Evolutionary conservation across 345 rosid species (phyloP).

Genomic region (Aquilaria yunnanensis): DNA sequence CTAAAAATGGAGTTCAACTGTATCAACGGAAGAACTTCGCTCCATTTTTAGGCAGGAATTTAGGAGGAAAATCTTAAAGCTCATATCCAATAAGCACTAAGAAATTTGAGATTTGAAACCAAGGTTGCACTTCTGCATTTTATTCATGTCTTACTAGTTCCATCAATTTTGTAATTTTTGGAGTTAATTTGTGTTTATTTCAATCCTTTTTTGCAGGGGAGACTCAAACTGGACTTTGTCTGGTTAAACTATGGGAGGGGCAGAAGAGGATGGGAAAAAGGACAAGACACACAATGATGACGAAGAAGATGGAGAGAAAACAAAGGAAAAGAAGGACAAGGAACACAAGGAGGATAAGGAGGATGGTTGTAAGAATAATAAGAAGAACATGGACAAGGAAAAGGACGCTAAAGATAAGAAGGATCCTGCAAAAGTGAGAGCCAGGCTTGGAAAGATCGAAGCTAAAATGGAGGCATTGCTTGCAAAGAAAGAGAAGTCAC

Average conservation of each 20-base stretch:
- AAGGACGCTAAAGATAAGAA: constrained; percentile 1
- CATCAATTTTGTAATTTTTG: no score
- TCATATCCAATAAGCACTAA: neutral
- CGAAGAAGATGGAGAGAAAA: constrained; percentile 9
- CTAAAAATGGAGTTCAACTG: constrained; percentile 5
- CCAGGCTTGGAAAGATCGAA: no score
- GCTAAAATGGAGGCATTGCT: no score
- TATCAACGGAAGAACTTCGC: constrained; percentile 1
- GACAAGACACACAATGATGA: constrained; percentile 14
- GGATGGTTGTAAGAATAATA: constrained; percentile 20
- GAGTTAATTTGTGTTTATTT: neutral
- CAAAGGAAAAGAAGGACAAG: constrained; percentile 28
- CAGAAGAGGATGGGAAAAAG: constrained; percentile 27
- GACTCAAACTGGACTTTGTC: neutral
- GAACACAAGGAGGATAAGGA: constrained; percentile 22
- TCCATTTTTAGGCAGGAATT: neutral
- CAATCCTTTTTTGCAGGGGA: neutral
- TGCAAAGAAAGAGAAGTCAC: constrained; percentile 19
- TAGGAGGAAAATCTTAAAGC: neutral
- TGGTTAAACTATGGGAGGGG: constrained; percentile 26
- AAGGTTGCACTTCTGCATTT: neutral
- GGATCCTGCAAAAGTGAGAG: no score
- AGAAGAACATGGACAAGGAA: constrained; percentile 26
- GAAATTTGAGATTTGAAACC: constrained; percentile 12
- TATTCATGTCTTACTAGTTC: no score